phyloP scores from a whole-genome alignment of 352 stramenopile species.

The Pelagophyceae sp. region DNA sequence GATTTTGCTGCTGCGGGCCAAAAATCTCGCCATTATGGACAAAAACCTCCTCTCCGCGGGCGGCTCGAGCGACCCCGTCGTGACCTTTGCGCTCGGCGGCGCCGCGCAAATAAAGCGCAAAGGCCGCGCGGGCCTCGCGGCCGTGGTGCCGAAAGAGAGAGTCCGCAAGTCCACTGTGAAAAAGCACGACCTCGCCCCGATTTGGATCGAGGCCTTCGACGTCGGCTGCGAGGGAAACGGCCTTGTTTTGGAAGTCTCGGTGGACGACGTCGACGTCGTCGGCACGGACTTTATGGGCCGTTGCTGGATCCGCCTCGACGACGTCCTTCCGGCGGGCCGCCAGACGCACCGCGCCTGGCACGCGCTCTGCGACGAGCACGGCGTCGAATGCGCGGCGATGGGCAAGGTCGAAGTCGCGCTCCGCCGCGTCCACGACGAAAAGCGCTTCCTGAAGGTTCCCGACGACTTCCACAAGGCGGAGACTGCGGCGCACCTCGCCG shows the following conservation, averaged over 20 bases:
- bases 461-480: background rate
- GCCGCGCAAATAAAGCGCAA: conserved; percentile 16
- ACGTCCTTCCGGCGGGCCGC: background rate
- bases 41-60: conserved; percentile 23
- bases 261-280: conserved; percentile 25
- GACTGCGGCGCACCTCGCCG: background rate
- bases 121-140: conserved; percentile 12
- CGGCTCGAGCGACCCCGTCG: conserved; percentile 17
- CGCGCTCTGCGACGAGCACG: conserved; percentile 15
- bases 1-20: conserved; percentile 14
- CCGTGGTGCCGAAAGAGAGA: background rate
- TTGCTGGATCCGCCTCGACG: background rate
- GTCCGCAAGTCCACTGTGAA: background rate
- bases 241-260: background rate
- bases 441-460: background rate
- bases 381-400: background rate
- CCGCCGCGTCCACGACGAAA: background rate
- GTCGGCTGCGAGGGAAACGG: conserved; percentile 9
- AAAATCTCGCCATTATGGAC: conserved; percentile 23
- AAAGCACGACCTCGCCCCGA: background rate
- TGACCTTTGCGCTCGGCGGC: conserved; percentile 11
- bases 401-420: background rate
- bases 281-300: conserved; percentile 25
- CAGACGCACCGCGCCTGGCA: conserved; percentile 11
- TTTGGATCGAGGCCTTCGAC: no score